Evolutionary conservation across 768 basidiomycete genomes (phyloP).

Genomic region (Lyophyllum shimeji): DNA sequence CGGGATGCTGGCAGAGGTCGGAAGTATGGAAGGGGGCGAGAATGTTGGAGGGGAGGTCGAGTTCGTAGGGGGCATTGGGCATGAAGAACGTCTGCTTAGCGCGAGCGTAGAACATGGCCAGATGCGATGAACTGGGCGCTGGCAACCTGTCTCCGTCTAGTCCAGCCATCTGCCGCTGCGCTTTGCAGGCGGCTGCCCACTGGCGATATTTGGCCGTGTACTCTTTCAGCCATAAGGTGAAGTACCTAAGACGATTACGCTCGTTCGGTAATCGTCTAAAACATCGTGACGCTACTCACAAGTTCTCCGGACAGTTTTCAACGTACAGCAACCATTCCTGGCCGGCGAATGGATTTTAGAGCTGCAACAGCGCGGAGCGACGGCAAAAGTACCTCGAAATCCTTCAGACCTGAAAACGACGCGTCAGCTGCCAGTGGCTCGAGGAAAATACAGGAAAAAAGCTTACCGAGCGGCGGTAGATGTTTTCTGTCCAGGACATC

Average conservation of each 20-base stretch:
- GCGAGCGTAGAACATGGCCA: slow-evolving; percentile 75
- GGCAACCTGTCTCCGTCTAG: slow-evolving; percentile 36
- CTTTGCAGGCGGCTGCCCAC: slow-evolving; percentile 38
- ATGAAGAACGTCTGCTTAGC: slow-evolving; percentile 83
- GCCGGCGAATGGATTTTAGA: slow-evolving; percentile 10
- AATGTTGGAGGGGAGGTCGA: slow-evolving; percentile 65
- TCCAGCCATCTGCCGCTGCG: slow-evolving; percentile 28
- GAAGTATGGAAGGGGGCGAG: slow-evolving; percentile 58
- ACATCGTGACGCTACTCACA: slow-evolving; percentile 39
- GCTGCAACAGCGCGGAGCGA: neutral
- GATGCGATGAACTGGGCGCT: slow-evolving; percentile 46
- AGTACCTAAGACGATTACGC: slow-evolving; percentile 48
- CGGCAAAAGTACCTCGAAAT: slow-evolving; percentile 50
- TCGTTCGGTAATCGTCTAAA: slow-evolving; percentile 10
- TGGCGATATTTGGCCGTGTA: slow-evolving; percentile 53
- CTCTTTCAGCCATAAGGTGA: slow-evolving; percentile 79
- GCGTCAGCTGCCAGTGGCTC: neutral
- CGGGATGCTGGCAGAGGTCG: slow-evolving; percentile 52
- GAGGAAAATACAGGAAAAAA: neutral
- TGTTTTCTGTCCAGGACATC: slow-evolving; percentile 77
- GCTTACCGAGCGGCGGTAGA: slow-evolving; percentile 69
- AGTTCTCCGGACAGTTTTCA: slow-evolving; percentile 72
- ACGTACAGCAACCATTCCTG: slow-evolving; percentile 82
- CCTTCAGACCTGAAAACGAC: slow-evolving; percentile 51
- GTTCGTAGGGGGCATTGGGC: slow-evolving; percentile 68